A percentile compares a stretch with the other conserved stretches of the same genome.
These are phyloP conservation scores for Colletotrichum phormii DNA, from an alignment of 2,329 filamentous ascomycete species.

Conservation along the genomic window DNA sequence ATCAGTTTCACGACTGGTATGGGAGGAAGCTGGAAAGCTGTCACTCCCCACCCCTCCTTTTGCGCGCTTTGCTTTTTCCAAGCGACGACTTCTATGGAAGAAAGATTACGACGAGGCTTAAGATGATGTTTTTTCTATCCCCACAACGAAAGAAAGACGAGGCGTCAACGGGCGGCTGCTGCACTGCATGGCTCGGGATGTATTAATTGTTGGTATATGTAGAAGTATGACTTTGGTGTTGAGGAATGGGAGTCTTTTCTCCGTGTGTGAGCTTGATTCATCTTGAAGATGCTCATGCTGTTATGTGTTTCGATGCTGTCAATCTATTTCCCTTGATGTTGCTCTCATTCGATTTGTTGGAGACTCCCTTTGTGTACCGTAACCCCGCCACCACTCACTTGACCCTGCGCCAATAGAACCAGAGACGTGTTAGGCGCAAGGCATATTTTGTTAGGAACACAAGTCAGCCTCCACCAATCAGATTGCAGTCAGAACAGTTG, in stretches of 20 bases:
- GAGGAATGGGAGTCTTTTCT: background rate
- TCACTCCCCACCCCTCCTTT: background rate
- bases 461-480: no score
- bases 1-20: background rate
- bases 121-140: constrained; percentile 12
- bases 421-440: no score
- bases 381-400: no score
- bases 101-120: constrained; percentile 12
- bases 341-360: no score
- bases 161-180: constrained; percentile 13
- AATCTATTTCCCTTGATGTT: no score
- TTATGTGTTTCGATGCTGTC: background rate
- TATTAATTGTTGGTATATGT: constrained; percentile 31
- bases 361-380: no score
- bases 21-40: background rate
- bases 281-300: background rate
- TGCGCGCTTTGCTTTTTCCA: background rate
- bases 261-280: background rate
- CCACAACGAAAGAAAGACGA: constrained; percentile 7
- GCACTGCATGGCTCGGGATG: constrained; percentile 21
- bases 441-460: no score
- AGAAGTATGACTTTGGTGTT: constrained; percentile 24
- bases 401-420: no score
- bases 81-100: constrained; percentile 8
- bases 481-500: no score